Evolutionary conservation across 2,329 filamentous ascomycete species (phyloP).

Genomic region (Periconia sp.): DNA sequence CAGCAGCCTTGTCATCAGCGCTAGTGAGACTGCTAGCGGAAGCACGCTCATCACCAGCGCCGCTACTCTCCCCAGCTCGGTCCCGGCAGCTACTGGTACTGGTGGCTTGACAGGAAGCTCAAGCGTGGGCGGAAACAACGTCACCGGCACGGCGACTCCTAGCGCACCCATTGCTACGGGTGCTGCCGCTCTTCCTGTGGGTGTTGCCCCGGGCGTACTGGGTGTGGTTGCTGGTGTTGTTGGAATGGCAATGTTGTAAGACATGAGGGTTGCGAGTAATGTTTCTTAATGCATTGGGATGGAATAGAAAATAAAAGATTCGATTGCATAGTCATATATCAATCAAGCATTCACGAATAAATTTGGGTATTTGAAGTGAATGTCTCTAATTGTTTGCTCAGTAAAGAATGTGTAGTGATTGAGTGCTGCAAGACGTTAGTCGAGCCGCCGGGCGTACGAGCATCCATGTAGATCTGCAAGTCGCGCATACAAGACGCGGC

Average conservation of each 20-base stretch:
- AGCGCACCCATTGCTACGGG: conserved; percentile 11
- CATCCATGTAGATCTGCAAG: no score
- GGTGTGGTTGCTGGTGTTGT: conserved; percentile 21
- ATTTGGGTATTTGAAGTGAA: no score
- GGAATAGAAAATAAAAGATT: conserved; percentile 1
- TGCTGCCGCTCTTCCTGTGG: conserved; percentile 19
- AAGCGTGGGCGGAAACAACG: conserved; percentile 10
- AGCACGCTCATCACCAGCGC: conserved; percentile 4
- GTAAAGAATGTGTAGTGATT: no score
- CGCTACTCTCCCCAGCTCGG: no score
- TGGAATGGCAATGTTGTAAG: conserved; percentile 24
- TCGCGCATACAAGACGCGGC: no score
- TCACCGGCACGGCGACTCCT: conserved; percentile 15
- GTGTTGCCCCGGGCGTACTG: conserved; percentile 8
- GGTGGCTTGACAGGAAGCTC: background rate
- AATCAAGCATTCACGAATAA: no score
- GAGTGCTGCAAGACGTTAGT: no score
- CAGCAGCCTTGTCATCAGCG: background rate
- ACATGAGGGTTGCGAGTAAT: background rate
- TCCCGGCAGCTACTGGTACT: conserved; percentile 4
- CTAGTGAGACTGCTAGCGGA: background rate
- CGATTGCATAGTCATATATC: no score
- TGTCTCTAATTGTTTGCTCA: no score
- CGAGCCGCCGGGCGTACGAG: no score
- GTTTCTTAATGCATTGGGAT: no score